These are phyloP conservation scores for Heritiera littoralis DNA, from an alignment of 345 rosid genomes.

Conservation along the genomic window DNA sequence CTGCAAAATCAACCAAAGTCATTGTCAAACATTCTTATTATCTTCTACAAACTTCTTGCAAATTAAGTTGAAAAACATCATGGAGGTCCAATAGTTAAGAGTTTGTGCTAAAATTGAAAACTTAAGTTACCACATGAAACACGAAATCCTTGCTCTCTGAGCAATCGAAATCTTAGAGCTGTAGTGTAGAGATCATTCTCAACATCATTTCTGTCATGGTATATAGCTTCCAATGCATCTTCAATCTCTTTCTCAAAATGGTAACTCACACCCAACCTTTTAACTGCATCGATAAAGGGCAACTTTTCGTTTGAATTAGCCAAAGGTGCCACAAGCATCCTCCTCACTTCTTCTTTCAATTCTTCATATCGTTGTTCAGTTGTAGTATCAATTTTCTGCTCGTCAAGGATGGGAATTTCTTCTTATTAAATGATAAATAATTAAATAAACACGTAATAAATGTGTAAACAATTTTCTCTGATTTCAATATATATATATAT, in stretches of 20 bases:
- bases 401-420: background rate
- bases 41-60: too few relatives aligned
- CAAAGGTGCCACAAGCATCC: constrained; percentile 12
- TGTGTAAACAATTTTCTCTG: too few relatives aligned
- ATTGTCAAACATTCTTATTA: too few relatives aligned
- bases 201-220: background rate
- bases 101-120: too few relatives aligned
- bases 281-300: constrained; percentile 31
- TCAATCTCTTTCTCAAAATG: constrained; percentile 12
- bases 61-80: too few relatives aligned
- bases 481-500: too few relatives aligned
- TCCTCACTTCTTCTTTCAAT: constrained; percentile 30
- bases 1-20: too few relatives aligned
- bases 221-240: background rate
- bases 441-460: too few relatives aligned
- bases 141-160: constrained; percentile 10
- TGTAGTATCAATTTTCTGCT: background rate
- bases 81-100: too few relatives aligned
- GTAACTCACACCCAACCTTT: constrained; percentile 33
- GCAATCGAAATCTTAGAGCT: constrained; percentile 18
- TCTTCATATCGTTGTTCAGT: background rate
- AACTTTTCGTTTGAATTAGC: constrained; percentile 14
- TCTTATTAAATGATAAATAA: background rate
- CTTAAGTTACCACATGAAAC: background rate
- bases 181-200: constrained; percentile 10